These are phyloP conservation scores for Zygoascus bituminiphila DNA, from an alignment of 805 yeast genomes.

Conservation along the genomic window DNA sequence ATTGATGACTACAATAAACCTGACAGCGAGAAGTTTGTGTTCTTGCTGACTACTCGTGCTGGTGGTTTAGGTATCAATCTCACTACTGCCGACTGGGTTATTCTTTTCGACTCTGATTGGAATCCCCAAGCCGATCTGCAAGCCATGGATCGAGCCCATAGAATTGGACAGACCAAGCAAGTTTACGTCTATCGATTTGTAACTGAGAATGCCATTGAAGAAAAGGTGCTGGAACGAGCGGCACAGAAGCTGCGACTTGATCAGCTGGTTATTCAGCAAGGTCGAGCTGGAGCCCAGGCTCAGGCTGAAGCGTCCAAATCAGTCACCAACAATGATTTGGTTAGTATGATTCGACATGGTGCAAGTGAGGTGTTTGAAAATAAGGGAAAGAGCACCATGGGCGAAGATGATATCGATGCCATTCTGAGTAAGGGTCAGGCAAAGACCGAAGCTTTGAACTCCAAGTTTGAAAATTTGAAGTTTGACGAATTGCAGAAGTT, in stretches of 20 bases:
- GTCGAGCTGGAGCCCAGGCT: conserved; percentile 46
- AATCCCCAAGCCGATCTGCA: conserved; percentile 97
- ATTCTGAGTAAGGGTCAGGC: conserved; percentile 75
- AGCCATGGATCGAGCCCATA: conserved; percentile 97
- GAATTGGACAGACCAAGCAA: conserved; percentile 96
- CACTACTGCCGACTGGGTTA: conserved; percentile 85
- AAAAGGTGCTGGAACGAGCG: conserved; percentile 90
- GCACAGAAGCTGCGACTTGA: conserved; percentile 89
- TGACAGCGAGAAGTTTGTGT: conserved; percentile 72
- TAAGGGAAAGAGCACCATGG: conserved; percentile 16
- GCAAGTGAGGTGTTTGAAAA: conserved; percentile 69
- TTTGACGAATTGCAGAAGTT: conserved; percentile 90
- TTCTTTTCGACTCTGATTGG: conserved; percentile 91
- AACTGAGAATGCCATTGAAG: conserved; percentile 93
- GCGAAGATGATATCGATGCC: conserved; percentile 72
- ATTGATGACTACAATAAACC: conserved; percentile 88
- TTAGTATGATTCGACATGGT: conserved; percentile 96
- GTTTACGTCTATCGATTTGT: conserved; percentile 88
- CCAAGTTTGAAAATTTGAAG: conserved; percentile 77
- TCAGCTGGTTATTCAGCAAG: conserved; percentile 93
- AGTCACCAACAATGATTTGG: conserved; percentile 52
- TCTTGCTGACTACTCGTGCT: conserved; percentile 86
- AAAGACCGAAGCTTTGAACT: conserved; percentile 70
- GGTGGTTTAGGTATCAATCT: conserved; percentile 94
- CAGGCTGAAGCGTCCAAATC: conserved; percentile 23